phyloP scores from a whole-genome alignment of 352 stramenopile genomes.

The Pythium brassicae region DNA sequence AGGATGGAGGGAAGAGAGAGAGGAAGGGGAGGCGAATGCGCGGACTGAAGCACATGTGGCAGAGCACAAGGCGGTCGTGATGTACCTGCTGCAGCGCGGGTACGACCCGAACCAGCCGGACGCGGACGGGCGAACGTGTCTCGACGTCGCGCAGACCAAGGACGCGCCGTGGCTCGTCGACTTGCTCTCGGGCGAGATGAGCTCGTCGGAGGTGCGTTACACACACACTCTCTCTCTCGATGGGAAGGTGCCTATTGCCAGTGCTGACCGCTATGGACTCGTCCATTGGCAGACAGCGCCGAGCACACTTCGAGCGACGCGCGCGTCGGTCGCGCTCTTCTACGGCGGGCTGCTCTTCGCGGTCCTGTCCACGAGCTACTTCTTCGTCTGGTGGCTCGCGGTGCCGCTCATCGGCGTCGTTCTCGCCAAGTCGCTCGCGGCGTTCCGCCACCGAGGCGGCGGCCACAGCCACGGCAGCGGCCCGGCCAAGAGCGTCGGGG shows the following conservation, averaged over 20 bases:
- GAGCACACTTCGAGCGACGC: slow-evolving; percentile 48
- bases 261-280: too few species aligned
- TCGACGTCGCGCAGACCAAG: slow-evolving; percentile 35
- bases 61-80: slow-evolving; percentile 65
- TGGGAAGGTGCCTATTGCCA: too few species aligned
- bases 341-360: slow-evolving; percentile 43
- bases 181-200: slow-evolving; percentile 33
- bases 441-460: slow-evolving; percentile 35
- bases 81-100: slow-evolving; percentile 56
- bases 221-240: neutral
- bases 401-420: slow-evolving; percentile 55
- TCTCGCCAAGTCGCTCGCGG: slow-evolving; percentile 40
- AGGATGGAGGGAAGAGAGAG: too few species aligned
- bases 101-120: slow-evolving; percentile 50
- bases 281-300: slow-evolving; percentile 23
- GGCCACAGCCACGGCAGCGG: slow-evolving; percentile 42
- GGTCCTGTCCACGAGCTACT: slow-evolving; percentile 59
- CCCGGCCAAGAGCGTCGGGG: slow-evolving; percentile 24
- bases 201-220: slow-evolving; percentile 19
- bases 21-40: too few species aligned
- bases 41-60: too few species aligned
- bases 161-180: slow-evolving; percentile 42
- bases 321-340: slow-evolving; percentile 40
- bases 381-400: slow-evolving; percentile 64
- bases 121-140: slow-evolving; percentile 33